Percentiles rank a stretch among this genome's conserved stretches.
phyloP scores from a whole-genome alignment of 2,329 filamentous ascomycete genomes.

The Dactylellina sp. region DNA sequence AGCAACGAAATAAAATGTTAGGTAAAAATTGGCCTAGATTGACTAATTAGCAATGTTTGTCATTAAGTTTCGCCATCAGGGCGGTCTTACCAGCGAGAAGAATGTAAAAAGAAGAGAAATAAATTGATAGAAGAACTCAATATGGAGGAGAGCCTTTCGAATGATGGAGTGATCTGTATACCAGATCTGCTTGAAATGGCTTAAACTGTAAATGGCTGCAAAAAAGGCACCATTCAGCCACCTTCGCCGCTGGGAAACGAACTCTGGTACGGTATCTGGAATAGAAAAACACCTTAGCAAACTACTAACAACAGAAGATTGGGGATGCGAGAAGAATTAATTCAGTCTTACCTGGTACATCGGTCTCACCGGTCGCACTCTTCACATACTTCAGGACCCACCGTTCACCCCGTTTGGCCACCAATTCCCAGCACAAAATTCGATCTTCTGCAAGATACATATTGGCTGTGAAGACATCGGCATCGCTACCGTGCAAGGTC shows the following conservation, averaged over 20 bases:
- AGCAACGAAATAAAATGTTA: conserved; percentile 98
- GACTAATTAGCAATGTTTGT: conserved; percentile 48
- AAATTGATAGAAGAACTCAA: conserved; percentile 96
- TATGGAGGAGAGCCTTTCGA: conserved; percentile 89
- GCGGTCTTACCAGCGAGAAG: conserved; percentile 76
- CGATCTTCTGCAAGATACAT: conserved; percentile 93
- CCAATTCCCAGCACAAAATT: conserved; percentile 92
- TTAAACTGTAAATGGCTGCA: conserved; percentile 94
- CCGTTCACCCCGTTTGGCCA: conserved; percentile 91
- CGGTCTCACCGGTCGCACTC: conserved; percentile 94
- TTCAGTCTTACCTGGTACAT: conserved; percentile 82
- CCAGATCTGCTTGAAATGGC: conserved; percentile 95
- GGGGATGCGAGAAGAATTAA: not conserved
- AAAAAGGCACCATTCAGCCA: conserved; percentile 99
- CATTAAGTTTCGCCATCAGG: conserved; percentile 59
- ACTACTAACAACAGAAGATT: no score
- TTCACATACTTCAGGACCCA: conserved; percentile 99
- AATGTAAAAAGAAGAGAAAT: conserved; percentile 94
- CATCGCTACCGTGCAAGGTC: conserved; percentile 93
- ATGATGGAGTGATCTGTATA: conserved; percentile 87
- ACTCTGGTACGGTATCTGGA: conserved; percentile 88
- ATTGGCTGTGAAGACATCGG: conserved; percentile 96
- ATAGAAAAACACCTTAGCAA: conserved; percentile 35
- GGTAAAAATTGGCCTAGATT: conserved; percentile 87
- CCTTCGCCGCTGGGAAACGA: conserved; percentile 93